Evolutionary conservation across 1,139 yeast species (phyloP), one percentile per base, ranked within the genome.

Genomic region (Saccharomyces uvarum): DNA sequence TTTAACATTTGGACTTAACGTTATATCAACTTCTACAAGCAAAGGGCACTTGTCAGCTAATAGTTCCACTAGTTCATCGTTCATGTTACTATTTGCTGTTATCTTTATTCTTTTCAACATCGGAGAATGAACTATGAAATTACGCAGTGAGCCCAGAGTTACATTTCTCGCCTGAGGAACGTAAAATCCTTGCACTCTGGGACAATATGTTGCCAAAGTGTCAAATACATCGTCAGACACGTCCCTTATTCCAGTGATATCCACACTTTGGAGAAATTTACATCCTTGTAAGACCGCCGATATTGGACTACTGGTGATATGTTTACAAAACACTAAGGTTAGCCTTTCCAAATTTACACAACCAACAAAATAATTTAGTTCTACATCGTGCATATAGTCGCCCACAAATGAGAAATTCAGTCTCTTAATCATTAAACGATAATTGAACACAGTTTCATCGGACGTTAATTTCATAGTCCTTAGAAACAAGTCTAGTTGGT

Each of bases 21-120:
- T 93, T 54, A 93, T 77, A 72, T 93, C 98, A 53, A 93, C 85
- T 72, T 93, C 99, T 31, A 91, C 96, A 54, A 93, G 75, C 52
- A 85, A 77, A 49, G 85, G 86, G 69, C 98, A 91, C 66, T 79
- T 80, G 16, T 75, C 74, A 54, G 88, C 84, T 72, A 93, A 75
- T 28, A 77, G 77, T 50, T 74, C 64, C n/a, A 91, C 76, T 19
- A 88, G 77, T n/a, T 72, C 79, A 70, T 88, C 95, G 48, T 85
- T 81, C 57, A 93, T 79, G 56, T 78, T 77, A 46, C 73, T 75
- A 66, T 91, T 86, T 56, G 86, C 86, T 59, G 89, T 85, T 53
- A 93, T 78, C 65, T 89, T 89, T 55, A 93, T 82, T 63, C 99
- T 77, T 66, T 90, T 89, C 59, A 93, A 75, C 79, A 84, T 77